Base-by-base conservation (phyloP, 192 early-diverging fungal genomes). In the Powellomyces hirtus region DNA sequence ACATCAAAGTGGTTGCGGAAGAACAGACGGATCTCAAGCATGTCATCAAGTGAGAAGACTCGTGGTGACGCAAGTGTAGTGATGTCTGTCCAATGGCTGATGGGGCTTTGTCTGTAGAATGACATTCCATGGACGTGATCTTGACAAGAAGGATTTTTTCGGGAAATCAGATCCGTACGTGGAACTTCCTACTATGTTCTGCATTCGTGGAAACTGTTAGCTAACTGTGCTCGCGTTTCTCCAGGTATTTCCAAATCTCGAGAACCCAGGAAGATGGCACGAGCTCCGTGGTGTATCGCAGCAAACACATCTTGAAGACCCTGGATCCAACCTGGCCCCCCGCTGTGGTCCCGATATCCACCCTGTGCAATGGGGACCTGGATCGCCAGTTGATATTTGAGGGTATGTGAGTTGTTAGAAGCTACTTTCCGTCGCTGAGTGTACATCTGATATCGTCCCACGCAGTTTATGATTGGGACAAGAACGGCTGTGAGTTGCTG, bases 1-100 rank as follows among this genome's bases (percentile, higher is more conserved):
- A 63, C 1, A 81, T 84, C 51, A 66, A 77, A 18, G 68, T 84
- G 27, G 56, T 57, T 22, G 79, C 71, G 36, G 81, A 82, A 59
- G 81, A 83, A 33, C 5, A 76, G 11, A 62, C 50, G 0, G 36
- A 58, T 49, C 27, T 56, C 64, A 38, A 42, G 61, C 46, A 81
- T 60, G 79, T 80, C 70, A 63, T 57, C 37, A 82, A 75, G 26
- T 38, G 36, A 38, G 46, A 78, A 59, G 27, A 30, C 22, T 60
- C 14, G 26, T 35, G 2, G 5, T 51, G 77, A 73, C n/a, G 20
- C 20, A 26, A 61, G 38, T n/a, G n/a, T n/a, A n/a, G n/a, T n/a
- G 18, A 46, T 46, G 44, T n/a, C 18, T 22, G 22, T 22, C 44
- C n/a, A n/a, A n/a, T n/a, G n/a, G 40, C 8, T 42, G 10, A 42